These are phyloP conservation scores for Sporopachydermia cereana DNA, from an alignment of 1,139 yeast genomes.

Conservation along the genomic window DNA sequence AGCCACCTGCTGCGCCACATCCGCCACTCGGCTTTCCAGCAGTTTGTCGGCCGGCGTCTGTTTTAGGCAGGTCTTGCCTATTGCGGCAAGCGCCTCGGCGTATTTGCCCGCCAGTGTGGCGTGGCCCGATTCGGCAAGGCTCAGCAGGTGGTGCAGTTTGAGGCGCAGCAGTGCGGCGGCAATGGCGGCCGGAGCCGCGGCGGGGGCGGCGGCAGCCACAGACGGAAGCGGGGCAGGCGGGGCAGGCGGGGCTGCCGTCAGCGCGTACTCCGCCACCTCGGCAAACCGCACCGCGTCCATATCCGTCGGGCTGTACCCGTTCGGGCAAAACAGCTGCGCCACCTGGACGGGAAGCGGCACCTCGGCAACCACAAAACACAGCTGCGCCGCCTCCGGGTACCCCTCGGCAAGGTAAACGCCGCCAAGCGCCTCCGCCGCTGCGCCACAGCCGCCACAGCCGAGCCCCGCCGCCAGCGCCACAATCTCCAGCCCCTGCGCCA, in stretches of 20 bases:
- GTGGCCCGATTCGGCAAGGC: slow-evolving; percentile 53
- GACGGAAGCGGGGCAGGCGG: slow-evolving; percentile 31
- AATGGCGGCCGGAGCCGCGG: not conserved
- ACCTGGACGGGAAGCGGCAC: slow-evolving; percentile 28
- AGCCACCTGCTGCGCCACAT: slow-evolving; percentile 15
- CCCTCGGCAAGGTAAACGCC: slow-evolving; percentile 33
- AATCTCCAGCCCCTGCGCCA: slow-evolving; percentile 40
- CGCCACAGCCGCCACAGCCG: slow-evolving; percentile 29
- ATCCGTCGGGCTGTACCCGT: slow-evolving; percentile 21
- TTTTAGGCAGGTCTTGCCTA: slow-evolving; percentile 33
- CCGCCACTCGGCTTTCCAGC: slow-evolving; percentile 29
- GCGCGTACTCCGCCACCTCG: slow-evolving; percentile 60
- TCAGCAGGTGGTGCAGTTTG: slow-evolving; percentile 51
- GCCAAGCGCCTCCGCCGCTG: slow-evolving; percentile 46
- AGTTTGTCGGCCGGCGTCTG: slow-evolving; percentile 33
- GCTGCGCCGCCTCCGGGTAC: slow-evolving; percentile 29
- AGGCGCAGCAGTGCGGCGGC: slow-evolving; percentile 34
- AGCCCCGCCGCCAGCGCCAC: slow-evolving; percentile 33
- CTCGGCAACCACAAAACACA: slow-evolving; percentile 40
- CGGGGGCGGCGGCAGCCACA: slow-evolving; percentile 27
- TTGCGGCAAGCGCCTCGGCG: slow-evolving; percentile 38
- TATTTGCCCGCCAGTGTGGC: slow-evolving; percentile 46
- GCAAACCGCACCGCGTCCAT: slow-evolving; percentile 39
- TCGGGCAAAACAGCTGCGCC: slow-evolving; percentile 18
- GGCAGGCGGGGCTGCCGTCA: slow-evolving; percentile 24